Percentiles rank a stretch among this genome's conserved stretches.
Conservation (phyloP, 2,329 filamentous ascomycete genomes). For the Daldinia sp. region DNA sequence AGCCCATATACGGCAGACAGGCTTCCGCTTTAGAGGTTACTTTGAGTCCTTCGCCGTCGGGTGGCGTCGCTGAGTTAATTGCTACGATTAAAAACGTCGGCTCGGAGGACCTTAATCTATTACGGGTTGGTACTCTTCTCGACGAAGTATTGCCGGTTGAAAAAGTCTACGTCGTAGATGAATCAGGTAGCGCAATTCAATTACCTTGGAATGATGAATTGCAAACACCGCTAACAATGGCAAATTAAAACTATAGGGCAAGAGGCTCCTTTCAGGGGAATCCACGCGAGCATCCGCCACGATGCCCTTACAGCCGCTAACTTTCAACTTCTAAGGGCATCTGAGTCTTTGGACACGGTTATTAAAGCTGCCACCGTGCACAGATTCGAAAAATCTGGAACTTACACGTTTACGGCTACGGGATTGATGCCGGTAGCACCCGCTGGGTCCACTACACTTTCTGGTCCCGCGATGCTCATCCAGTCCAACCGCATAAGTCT, state of each 20-base stretch:
- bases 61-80: slow-evolving; percentile 35
- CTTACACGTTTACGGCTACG: slow-evolving; percentile 34
- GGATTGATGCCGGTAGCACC: slow-evolving; percentile 38
- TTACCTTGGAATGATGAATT: no score
- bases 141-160: slow-evolving; percentile 39
- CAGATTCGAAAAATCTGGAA: slow-evolving; percentile 38
- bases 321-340: slow-evolving; percentile 36
- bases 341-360: slow-evolving; percentile 30
- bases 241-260: slow-evolving; percentile 14
- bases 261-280: slow-evolving; percentile 35
- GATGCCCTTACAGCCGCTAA: slow-evolving; percentile 38
- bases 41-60: slow-evolving; percentile 14
- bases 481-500: slow-evolving; percentile 40
- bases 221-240: not conserved
- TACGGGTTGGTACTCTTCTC: slow-evolving; percentile 45
- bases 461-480: slow-evolving; percentile 30
- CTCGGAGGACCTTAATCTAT: slow-evolving; percentile 39
- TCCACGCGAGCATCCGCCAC: slow-evolving; percentile 39
- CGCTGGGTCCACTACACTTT: slow-evolving; percentile 31
- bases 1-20: not conserved
- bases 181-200: slow-evolving; percentile 26
- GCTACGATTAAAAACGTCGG: slow-evolving; percentile 43
- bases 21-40: slow-evolving; percentile 31
- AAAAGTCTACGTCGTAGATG: slow-evolving; percentile 32
- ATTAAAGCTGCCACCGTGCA: slow-evolving; percentile 39